These are phyloP conservation scores for Stagonosporopsis rhizophila DNA, from an alignment of 2,329 filamentous ascomycete species.

Conservation along the genomic window DNA sequence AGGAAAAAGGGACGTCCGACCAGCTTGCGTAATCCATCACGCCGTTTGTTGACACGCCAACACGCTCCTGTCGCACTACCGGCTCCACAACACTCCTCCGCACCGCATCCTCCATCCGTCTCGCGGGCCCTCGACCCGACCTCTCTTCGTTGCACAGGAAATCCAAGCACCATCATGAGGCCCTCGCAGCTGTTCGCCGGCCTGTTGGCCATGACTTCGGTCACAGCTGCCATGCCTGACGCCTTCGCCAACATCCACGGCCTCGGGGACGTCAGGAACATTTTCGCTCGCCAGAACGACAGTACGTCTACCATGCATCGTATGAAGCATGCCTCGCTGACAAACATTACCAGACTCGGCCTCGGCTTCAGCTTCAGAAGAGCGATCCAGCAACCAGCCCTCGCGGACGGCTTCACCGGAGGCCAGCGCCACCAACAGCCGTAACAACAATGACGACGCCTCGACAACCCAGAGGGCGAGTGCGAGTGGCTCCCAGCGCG, in stretches of 20 bases:
- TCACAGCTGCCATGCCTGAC: constrained; percentile 44
- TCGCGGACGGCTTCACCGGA: constrained; percentile 12
- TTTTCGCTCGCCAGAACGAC: constrained; percentile 44
- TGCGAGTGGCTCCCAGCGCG: constrained; percentile 29
- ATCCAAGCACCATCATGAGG: constrained; percentile 38
- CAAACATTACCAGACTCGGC: constrained; percentile 9
- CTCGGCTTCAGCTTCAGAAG: constrained; percentile 22
- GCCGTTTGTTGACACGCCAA: constrained; percentile 40
- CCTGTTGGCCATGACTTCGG: constrained; percentile 47
- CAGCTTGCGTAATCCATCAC: constrained; percentile 23
- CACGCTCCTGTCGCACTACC: constrained; percentile 32
- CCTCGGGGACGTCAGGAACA: constrained; percentile 34
- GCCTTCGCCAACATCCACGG: constrained; percentile 42
- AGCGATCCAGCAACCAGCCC: constrained; percentile 23
- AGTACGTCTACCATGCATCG: constrained; percentile 20
- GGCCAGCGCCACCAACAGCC: constrained; percentile 21
- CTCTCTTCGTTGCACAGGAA: constrained; percentile 7
- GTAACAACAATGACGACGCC: constrained; percentile 24
- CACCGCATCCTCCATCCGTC: constrained; percentile 25
- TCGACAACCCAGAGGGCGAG: constrained; percentile 23
- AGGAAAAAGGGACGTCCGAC: constrained; percentile 24
- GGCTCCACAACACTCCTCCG: constrained; percentile 23
- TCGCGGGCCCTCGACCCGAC: constrained; percentile 11
- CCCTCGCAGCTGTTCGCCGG: constrained; percentile 49
- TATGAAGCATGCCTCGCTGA: constrained; percentile 7